These are phyloP conservation scores for Backusella luteola DNA, from an alignment of 192 early-diverging fungal species.

Conservation along the genomic window DNA sequence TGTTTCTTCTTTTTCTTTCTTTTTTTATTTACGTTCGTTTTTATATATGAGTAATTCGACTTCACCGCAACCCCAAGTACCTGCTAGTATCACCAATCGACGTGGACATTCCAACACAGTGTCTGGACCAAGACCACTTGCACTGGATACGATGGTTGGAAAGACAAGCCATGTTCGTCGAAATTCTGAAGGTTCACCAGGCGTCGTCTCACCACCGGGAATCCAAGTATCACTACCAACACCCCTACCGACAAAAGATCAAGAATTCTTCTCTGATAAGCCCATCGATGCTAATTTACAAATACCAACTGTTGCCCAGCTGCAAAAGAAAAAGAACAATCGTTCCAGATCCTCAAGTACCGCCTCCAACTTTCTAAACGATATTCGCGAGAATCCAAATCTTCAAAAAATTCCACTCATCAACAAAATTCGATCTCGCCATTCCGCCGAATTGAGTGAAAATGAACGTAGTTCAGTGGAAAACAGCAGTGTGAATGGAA, in stretches of 20 bases:
- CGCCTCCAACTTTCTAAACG: background rate
- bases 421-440: background rate
- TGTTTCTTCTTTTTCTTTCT: background rate
- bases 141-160: background rate
- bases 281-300: background rate
- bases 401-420: conserved; percentile 7
- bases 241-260: background rate
- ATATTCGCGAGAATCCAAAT: background rate
- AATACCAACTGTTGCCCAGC: background rate
- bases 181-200: conserved; percentile 34
- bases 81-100: background rate
- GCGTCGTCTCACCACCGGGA: background rate
- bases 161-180: conserved; percentile 8
- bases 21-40: background rate
- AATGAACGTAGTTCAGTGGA: background rate
- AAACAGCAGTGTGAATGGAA: conserved; percentile 7
- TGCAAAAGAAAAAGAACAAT: background rate
- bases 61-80: background rate
- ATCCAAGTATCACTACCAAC: background rate
- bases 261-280: background rate
- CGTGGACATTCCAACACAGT: conserved; percentile 14
- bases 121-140: conserved; percentile 1
- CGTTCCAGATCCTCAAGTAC: conserved; percentile 21
- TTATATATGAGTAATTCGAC: background rate
- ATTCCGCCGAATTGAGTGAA: conserved; percentile 28